Base-by-base conservation (phyloP, 345 rosid genomes). In the Hibiscus trionum region DNA sequence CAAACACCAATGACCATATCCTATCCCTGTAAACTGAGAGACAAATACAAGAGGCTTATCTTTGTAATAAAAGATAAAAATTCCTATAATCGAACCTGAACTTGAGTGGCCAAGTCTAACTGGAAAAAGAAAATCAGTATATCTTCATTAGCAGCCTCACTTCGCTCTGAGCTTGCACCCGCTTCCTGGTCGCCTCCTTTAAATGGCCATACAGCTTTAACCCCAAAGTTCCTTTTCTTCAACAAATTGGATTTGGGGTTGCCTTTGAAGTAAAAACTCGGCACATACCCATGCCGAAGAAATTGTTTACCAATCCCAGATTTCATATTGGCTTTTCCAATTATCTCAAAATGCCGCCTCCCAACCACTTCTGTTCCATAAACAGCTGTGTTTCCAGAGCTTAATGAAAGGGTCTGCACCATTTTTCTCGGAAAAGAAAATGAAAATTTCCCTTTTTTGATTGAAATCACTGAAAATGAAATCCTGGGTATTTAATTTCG, bases 101-200 rank as follows among this genome's bases (percentile, higher is more conserved):
- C 95, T 79, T 92, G 95, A 75, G 95, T 90, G 14, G 88, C 89
- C 79, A 94, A 83, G 74, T 91, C 96, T 5, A 94, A 79, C 86
- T 90, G 95, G 72, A 91, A 94, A 83, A 90, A 88, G 84, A 94
- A 94, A 73, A 94, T 84, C 77, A 91, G 76, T 47, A 91, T 88
- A 78, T 94, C 98, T 80, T 94, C 97, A 74, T 94, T 91, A 4
- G 96, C 92, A 74, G 84, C 84, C 83, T 94, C 98, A 58, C 98
- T 91, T 15, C 86, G 84, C 80, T 94, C 96, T 42, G 82, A 80
- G 75, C 75, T 86, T 9, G 96, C 91, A 75, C 80, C 88, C 71
- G 69, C 73, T 26, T 82, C 86, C 81, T 85, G 83, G 24, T 84
- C 85, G 74, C 88, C 87, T 5, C 85, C 88, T 80, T 72, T 86